Base-by-base conservation (phyloP, 140 eudicot genomes). In the Oenanthe javanica region DNA sequence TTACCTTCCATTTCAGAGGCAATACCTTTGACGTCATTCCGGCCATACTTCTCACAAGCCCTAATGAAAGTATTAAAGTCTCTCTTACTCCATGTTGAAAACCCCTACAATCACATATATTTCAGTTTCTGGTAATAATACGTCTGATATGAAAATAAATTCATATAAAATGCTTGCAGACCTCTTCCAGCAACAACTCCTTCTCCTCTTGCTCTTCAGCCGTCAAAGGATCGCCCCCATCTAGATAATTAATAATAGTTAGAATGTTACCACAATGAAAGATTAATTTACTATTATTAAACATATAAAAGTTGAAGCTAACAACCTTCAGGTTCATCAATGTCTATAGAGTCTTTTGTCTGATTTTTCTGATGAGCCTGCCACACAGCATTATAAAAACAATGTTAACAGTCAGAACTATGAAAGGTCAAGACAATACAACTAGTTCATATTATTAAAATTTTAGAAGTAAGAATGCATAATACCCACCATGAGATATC, bases 181-280 rank as follows among this genome's bases (percentile, higher is more conserved):
- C 99, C 85, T 92, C 98, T 85, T 96, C 97, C 80, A 96, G 81
- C 11, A 96, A 82, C 66, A 75, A 88, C 79, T 96, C 99, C 79
- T 96, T 96, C 80, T 96, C 99, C 81, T 91, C 97, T 84, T 96
- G 97, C 84, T 96, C 99, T 81, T 93, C 97, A 87, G 98, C 94
- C 70, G 99, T 96, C 89, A 96, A 90, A 72, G 98, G 99, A 77
- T 96, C 97, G 77, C 97, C 97, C 78, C 61, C 82, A 81, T 89
- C 99, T 96, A 76, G 3, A 80, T 66, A 81, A 18, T 27, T 76
- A 82, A 78, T 74, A 27, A 10, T 12, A 49, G 80, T 86, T 51
- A 83, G 83, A 9, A 80, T 45, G 1, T 50, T 38, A n/a, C 5
- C 27, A 66, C 36, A 67, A 19, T 76, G 67, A 72, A 66, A 54